phyloP scores from a whole-genome alignment of 2,329 filamentous ascomycete genomes.

The Ustulina deusta region DNA sequence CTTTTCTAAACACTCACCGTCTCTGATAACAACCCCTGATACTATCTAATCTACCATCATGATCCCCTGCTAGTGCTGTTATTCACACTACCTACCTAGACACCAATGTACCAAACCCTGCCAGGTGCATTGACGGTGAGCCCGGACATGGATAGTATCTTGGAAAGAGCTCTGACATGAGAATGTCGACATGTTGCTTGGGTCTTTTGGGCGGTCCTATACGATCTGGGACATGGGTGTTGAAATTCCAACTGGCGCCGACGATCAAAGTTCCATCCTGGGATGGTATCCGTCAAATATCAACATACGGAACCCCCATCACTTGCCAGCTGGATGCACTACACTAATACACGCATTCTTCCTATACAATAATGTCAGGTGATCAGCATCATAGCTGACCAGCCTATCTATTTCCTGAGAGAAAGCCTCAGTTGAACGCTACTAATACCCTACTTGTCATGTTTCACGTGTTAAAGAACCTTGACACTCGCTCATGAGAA shows the following conservation, averaged over 20 bases:
- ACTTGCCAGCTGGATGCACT: not conserved
- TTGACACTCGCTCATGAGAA: not conserved
- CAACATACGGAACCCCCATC: constrained; percentile 23
- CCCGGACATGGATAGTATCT: not conserved
- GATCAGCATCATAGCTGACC: not conserved
- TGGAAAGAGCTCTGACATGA: not conserved
- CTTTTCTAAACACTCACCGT: not conserved
- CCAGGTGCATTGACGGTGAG: not conserved
- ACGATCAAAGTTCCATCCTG: constrained; percentile 6
- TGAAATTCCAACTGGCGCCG: not conserved
- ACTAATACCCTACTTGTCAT: not conserved
- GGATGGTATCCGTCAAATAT: constrained; percentile 22
- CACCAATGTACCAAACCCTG: constrained; percentile 13
- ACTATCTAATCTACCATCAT: not conserved
- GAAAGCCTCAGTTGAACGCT: not conserved
- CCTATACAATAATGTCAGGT: not conserved
- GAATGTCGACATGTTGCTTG: not conserved
- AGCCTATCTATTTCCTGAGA: not conserved
- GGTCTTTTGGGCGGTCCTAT: constrained; percentile 19
- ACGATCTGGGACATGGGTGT: constrained; percentile 6
- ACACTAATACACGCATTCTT: not conserved
- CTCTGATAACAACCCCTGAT: not conserved
- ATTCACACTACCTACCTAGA: no score
- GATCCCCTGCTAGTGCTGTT: constrained; percentile 26
- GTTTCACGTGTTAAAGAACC: not conserved